Conservation (phyloP, 805 yeast genomes). For the Geotrichum ghanense region DNA sequence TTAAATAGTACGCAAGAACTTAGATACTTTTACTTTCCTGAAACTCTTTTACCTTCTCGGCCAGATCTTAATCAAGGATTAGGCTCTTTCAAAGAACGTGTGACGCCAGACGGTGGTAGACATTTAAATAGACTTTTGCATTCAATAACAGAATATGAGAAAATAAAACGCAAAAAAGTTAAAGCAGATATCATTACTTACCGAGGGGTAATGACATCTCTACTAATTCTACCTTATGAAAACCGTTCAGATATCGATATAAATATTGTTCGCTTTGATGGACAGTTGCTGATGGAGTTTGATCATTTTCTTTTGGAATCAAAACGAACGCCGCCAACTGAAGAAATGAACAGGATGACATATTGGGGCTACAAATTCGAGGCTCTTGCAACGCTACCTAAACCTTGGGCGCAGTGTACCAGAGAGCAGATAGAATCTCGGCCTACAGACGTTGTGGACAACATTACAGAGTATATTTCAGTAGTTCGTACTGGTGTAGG, state of each 20-base stretch:
- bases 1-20: slow-evolving; percentile 38
- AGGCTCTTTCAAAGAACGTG: slow-evolving; percentile 43
- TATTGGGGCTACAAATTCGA: slow-evolving; percentile 71
- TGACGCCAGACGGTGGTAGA: slow-evolving; percentile 31
- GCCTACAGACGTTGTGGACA: slow-evolving; percentile 45
- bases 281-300: slow-evolving; percentile 33
- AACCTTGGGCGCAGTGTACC: slow-evolving; percentile 62
- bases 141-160: slow-evolving; percentile 48
- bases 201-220: slow-evolving; percentile 71
- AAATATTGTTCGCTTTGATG: slow-evolving; percentile 57
- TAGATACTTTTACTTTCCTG: slow-evolving; percentile 74
- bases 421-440: slow-evolving; percentile 62
- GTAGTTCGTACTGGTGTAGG: slow-evolving; percentile 86
- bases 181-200: slow-evolving; percentile 66
- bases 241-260: slow-evolving; percentile 45
- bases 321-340: slow-evolving; percentile 12
- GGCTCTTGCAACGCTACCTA: slow-evolving; percentile 55
- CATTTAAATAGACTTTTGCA: slow-evolving; percentile 48
- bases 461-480: slow-evolving; percentile 65
- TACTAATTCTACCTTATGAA: slow-evolving; percentile 58
- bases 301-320: slow-evolving; percentile 20
- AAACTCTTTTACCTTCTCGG: slow-evolving; percentile 45
- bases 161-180: slow-evolving; percentile 31
- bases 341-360: slow-evolving; percentile 21
- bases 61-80: slow-evolving; percentile 59